Conservation (phyloP, 1,284 basidiomycete genomes). For the Tylopilus sp. region DNA sequence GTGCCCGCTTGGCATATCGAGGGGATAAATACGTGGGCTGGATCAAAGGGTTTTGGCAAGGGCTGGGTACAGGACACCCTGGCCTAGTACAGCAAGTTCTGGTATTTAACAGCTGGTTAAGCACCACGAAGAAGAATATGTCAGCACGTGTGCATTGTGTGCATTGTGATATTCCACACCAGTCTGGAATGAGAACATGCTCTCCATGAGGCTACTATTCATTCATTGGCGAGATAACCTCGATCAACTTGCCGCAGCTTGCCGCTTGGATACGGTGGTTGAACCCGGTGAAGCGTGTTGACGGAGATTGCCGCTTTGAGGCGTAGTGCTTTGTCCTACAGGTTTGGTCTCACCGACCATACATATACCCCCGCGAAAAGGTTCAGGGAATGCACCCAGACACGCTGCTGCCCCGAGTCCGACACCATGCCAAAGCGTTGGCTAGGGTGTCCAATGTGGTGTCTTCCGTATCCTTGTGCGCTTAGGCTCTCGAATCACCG, state of each 20-base stretch:
- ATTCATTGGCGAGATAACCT: constrained; percentile 11
- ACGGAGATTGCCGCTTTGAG: constrained; percentile 18
- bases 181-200: constrained; percentile 16
- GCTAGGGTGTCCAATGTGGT: background rate
- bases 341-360: background rate
- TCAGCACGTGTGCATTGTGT: constrained; percentile 25
- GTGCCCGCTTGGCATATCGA: constrained; percentile 4
- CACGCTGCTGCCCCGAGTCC: background rate
- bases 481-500: background rate
- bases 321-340: constrained; percentile 7
- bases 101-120: constrained; percentile 28
- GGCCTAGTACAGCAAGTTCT: background rate
- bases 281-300: constrained; percentile 9
- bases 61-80: background rate
- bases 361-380: background rate
- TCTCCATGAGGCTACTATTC: constrained; percentile 20
- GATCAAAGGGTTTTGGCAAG: background rate
- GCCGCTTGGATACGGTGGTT: constrained; percentile 2
- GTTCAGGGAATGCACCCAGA: background rate
- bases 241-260: constrained; percentile 10
- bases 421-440: background rate
- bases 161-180: constrained; percentile 12
- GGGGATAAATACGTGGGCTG: constrained; percentile 3
- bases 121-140: constrained; percentile 8
- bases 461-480: background rate